A percentile compares a stretch with the other conserved stretches of the same genome.
These are phyloP conservation scores for Peronospora belbahrii DNA, from an alignment of 352 stramenopile genomes.

Conservation along the genomic window DNA sequence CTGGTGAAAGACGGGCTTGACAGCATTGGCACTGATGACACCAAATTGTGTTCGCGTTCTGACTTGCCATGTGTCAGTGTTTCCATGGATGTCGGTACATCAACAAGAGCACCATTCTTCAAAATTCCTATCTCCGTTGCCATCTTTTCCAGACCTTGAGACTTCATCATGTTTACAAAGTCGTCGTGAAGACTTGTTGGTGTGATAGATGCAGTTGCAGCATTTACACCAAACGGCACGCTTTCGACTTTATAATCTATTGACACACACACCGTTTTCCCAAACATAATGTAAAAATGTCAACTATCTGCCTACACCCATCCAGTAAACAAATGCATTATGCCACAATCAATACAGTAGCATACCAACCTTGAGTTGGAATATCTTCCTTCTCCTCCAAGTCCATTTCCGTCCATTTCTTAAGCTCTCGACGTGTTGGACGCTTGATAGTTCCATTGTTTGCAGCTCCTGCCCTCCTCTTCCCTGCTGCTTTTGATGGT, in stretches of 20 bases:
- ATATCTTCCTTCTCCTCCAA: slow-evolving; percentile 64
- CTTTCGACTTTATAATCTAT: slow-evolving; percentile 17
- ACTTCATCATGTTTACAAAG: slow-evolving; percentile 84
- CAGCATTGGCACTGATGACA: slow-evolving; percentile 1
- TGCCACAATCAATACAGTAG: too few relatives aligned
- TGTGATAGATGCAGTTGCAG: slow-evolving; percentile 29
- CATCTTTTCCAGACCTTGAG: slow-evolving; percentile 76
- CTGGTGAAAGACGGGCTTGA: slow-evolving; percentile 49
- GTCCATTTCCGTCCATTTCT: slow-evolving; percentile 70
- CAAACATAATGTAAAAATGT: not conserved
- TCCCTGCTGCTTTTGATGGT: slow-evolving; percentile 31
- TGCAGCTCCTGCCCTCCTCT: slow-evolving; percentile 29
- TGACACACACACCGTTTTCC: not conserved
- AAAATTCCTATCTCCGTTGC: slow-evolving; percentile 69
- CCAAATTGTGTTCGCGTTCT: slow-evolving; percentile 13
- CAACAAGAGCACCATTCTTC: slow-evolving; percentile 61
- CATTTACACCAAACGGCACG: slow-evolving; percentile 38
- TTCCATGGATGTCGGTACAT: slow-evolving; percentile 28
- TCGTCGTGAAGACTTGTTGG: slow-evolving; percentile 79
- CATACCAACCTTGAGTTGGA: slow-evolving; percentile 19
- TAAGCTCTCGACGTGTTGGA: slow-evolving; percentile 65
- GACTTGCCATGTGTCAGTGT: slow-evolving; percentile 5
- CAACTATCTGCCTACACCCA: too few relatives aligned
- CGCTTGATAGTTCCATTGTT: slow-evolving; percentile 34
- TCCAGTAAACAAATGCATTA: too few relatives aligned